Base-by-base conservation (phyloP, 2,329 filamentous ascomycete species). In the Alternaria atra region DNA sequence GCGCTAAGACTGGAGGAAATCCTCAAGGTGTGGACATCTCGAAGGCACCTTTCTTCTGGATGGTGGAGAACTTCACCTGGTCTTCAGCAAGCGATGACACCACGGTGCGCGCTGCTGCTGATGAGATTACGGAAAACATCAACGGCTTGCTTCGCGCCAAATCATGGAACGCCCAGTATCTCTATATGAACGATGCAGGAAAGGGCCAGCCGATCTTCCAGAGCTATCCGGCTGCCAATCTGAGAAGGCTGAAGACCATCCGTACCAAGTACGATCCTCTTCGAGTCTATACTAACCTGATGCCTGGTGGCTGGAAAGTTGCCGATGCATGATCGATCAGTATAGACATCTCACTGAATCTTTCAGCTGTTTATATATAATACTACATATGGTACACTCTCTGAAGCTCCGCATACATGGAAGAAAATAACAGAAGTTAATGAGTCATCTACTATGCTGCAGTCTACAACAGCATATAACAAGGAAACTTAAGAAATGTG, bases 181-280 rank as follows among this genome's bases (percentile, higher is more conserved):
- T 68, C 1, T 73, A 69, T 37, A 64, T 71, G 55, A 72, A 73
- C 32, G 66, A 78, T 52, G 67, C 67, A 4, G 70, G 74, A n/a
- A 64, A 66, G 40, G 65, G 69, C 15, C 72, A 73, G 52, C 65
- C 64, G 1, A 58, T 74, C 5, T 74, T 74, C 23, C 56, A 66
- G 8, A 67, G 68, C 35, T 79, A 77, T 50, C 72, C 70, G 17
- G 68, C 66, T n/a, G 58, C 60, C 3, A 77, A 77, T 58, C 39
- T 78, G 27, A 52, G 63, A 51, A 66, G 58, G 43, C 42, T 79
- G 52, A 64, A 75, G 53, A 20, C 52, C 40, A 68, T 78, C 44
- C 74, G 76, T 42, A 52, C 58, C 2, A 70, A 72, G 58, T 77
- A 77, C 35, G 76, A 79, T 53, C 73, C 73, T 3, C 55, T 63